Base-by-base conservation (phyloP, 108 stramenopile species). In the Cyclotella distinguenda region DNA sequence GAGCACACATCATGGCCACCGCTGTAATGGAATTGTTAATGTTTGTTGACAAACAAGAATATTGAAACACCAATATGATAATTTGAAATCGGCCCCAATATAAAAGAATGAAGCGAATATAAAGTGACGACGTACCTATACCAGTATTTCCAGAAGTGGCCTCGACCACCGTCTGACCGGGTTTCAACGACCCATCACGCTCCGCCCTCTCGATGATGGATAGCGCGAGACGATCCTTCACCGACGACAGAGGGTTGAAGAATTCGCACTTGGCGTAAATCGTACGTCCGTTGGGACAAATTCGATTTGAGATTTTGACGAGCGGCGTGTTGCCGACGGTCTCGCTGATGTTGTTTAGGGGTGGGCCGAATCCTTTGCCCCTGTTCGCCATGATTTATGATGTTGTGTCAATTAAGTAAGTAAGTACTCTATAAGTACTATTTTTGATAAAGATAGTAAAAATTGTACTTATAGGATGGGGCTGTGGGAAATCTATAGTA, bases 101-200 rank as follows among this genome's bases (percentile, higher is more conserved):
- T n/a, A n/a, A n/a, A n/a, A 9, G 9, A 31, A 8, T 6, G 31
- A 30, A 1, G 12, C 1, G 21, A 12, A 25, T 4, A 52, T 31
- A 16, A 2, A 9, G 31, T 22, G 21, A 2, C 52, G 74, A 81
- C 25, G 90, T 55, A 22, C 88, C 88, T 44, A 97, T 95, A 31
- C 97, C 97, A 10, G 96, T 97, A 64, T 96, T 97, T n/a, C 97
- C 97, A 25, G 84, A 86, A 1, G 95, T 95, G 23, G 95, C 94
- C 69, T 97, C 98, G 12, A 98, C 76, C 26, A 97, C 92, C 0
- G 94, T 95, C 58, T 94, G 77, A 3, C 97, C 97, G 19, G 89
- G 89, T 54, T 75, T 83, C 47, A 97, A 64, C 35, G 76, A 54
- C 6, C 96, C 95, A 48, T 80, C 65, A 13, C 66, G 70, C 58